These are phyloP conservation scores for Suillus tomentosus DNA, from an alignment of 768 basidiomycete genomes.

Conservation along the genomic window DNA sequence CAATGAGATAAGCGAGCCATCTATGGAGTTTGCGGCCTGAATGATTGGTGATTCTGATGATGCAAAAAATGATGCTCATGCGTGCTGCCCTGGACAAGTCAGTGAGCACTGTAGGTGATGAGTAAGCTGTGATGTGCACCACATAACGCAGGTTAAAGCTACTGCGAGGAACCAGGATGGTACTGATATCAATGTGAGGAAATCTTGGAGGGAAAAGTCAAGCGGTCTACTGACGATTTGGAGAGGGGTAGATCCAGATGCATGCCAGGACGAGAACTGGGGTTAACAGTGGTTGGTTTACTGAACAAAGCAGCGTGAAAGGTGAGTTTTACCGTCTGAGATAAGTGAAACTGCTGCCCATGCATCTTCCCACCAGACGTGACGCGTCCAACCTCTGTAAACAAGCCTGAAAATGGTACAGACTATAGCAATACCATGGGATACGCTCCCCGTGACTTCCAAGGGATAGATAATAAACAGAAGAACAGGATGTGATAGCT, in stretches of 20 bases:
- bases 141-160: conserved; percentile 22
- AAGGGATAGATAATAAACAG: not conserved
- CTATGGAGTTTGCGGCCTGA: conserved; percentile 12
- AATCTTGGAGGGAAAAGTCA: conserved; percentile 2
- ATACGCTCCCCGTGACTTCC: conserved; percentile 17
- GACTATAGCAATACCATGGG: conserved; percentile 17
- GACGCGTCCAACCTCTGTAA: not conserved
- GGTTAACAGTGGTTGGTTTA: not conserved
- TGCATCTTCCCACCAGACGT: conserved; percentile 4
- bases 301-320: not conserved
- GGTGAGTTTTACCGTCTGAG: not conserved
- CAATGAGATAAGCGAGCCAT: conserved; percentile 13
- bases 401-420: not conserved
- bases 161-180: conserved; percentile 20
- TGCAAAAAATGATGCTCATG: conserved; percentile 26
- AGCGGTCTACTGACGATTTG: conserved; percentile 11
- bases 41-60: conserved; percentile 26
- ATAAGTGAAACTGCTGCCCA: conserved; percentile 3
- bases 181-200: not conserved
- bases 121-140: conserved; percentile 13
- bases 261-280: conserved; percentile 16
- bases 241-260: conserved; percentile 9
- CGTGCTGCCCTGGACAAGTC: conserved; percentile 22
- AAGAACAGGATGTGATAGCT: not conserved
- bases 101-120: not conserved